These are phyloP conservation scores for Neoarthrinium moseri DNA, from an alignment of 2,329 filamentous ascomycete genomes.

Conservation along the genomic window DNA sequence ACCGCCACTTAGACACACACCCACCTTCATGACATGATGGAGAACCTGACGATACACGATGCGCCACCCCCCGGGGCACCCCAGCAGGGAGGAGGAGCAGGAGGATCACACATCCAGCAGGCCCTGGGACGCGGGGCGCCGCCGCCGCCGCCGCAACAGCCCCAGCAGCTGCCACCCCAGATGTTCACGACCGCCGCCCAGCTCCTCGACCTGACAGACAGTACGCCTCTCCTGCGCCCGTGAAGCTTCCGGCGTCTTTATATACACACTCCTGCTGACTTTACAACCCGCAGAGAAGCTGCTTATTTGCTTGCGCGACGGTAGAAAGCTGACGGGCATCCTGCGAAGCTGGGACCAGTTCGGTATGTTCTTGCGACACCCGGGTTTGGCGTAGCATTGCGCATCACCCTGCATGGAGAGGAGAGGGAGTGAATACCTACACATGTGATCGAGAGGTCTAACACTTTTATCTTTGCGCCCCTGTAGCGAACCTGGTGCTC, in stretches of 20 bases:
- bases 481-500: conserved; percentile 84
- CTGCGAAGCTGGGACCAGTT: conserved; percentile 97
- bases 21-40: conserved; percentile 41
- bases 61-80: conserved; percentile 39
- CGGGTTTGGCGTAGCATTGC: not conserved
- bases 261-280: conserved; percentile 19
- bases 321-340: conserved; percentile 89
- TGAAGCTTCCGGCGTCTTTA: too few relatives aligned
- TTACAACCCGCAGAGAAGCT: conserved; percentile 77
- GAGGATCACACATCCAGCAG: conserved; percentile 17
- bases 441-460: too few relatives aligned
- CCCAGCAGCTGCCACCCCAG: conserved; percentile 76
- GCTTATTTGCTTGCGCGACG: conserved; percentile 86
- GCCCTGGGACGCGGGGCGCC: conserved; percentile 23
- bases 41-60: conserved; percentile 52
- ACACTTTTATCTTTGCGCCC: too few relatives aligned
- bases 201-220: conserved; percentile 93
- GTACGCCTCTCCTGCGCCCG: conserved; percentile 53
- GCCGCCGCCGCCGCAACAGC: conserved; percentile 43
- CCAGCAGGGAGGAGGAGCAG: conserved; percentile 7
- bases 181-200: conserved; percentile 99
- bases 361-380: conserved; percentile 54
- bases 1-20: not conserved
- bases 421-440: conserved; percentile 7
- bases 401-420: too few relatives aligned